Evolutionary conservation across 139 green algal genomes (phyloP).

Genomic region (Tetradesmus lagerheimii): DNA sequence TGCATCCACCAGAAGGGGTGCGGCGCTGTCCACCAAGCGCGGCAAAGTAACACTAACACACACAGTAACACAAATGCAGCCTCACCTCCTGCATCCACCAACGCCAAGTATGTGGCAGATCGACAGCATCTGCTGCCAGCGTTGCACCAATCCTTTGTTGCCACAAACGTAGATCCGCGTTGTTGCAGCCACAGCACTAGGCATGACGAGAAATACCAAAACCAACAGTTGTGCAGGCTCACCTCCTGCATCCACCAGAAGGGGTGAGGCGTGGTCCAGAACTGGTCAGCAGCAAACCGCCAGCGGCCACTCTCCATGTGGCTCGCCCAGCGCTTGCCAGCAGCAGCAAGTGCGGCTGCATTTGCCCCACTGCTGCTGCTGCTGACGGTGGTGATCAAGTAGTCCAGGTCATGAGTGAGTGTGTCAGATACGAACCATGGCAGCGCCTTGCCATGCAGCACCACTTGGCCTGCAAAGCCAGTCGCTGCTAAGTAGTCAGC

Average conservation of each 20-base stretch:
- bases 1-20: slow-evolving; percentile 63
- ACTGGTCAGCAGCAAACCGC: slow-evolving; percentile 55
- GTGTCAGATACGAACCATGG: slow-evolving; percentile 71
- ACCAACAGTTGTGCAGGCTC: not conserved
- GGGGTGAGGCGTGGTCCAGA: slow-evolving; percentile 64
- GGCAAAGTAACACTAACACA: slow-evolving; percentile 50
- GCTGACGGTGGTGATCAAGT: slow-evolving; percentile 25
- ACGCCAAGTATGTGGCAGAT: no score
- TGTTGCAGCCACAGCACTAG: no score
- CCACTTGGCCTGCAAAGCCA: slow-evolving; percentile 42
- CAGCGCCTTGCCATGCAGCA: slow-evolving; percentile 68
- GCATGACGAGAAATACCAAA: no score
- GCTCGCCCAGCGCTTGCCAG: slow-evolving; percentile 19
- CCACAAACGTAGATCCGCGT: no score
- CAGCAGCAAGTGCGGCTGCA: not conserved
- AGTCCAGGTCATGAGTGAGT: slow-evolving; percentile 43
- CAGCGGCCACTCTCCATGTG: slow-evolving; percentile 49
- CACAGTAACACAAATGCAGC: slow-evolving; percentile 7
- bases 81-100: no score
- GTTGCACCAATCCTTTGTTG: no score
- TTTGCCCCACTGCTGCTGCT: not conserved
- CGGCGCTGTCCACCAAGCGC: slow-evolving; percentile 66
- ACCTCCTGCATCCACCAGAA: slow-evolving; percentile 63
- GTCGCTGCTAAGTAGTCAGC: slow-evolving; percentile 47
- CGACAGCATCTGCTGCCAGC: no score